Percentiles rank a stretch among this genome's conserved stretches.
These are phyloP conservation scores for Insectozyma bohioensis DNA, from an alignment of 1,139 yeast species.

Conservation along the genomic window DNA sequence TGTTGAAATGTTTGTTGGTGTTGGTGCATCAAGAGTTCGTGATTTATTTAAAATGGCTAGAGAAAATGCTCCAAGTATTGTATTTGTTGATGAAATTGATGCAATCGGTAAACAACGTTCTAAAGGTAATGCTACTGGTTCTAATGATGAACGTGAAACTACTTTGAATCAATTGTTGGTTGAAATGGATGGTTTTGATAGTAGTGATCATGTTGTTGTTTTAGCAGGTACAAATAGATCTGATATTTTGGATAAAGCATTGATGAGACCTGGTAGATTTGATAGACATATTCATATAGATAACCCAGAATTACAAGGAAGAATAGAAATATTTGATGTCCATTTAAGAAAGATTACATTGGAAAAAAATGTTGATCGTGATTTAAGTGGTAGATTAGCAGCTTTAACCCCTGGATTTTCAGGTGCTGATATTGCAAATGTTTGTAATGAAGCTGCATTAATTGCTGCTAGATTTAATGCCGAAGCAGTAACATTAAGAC, in stretches of 20 bases:
- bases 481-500: conserved; percentile 64
- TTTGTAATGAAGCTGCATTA: conserved; percentile 94
- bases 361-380: conserved; percentile 35
- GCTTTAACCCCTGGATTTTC: conserved; percentile 97
- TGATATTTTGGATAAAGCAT: conserved; percentile 88
- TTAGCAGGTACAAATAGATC: conserved; percentile 97
- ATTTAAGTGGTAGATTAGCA: conserved; percentile 81
- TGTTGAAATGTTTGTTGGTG: conserved; percentile 98
- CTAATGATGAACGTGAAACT: conserved; percentile 95
- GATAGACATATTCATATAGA: conserved; percentile 92
- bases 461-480: conserved; percentile 89
- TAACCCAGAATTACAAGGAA: conserved; percentile 88
- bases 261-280: conserved; percentile 95
- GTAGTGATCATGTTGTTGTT: conserved; percentile 90
- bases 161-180: conserved; percentile 92
- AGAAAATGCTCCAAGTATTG: conserved; percentile 88
- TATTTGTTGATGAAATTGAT: conserved; percentile 96
- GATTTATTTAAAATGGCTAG: conserved; percentile 92
- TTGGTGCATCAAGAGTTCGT: conserved; percentile 96
- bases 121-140: conserved; percentile 79
- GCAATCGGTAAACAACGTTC: conserved; percentile 96
- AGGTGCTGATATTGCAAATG: conserved; percentile 98
- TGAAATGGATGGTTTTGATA: conserved; percentile 96
- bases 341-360: conserved; percentile 71
- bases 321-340: conserved; percentile 87